Conservation (phyloP, 306 rosid species). For the Begonia peltatifolia region DNA sequence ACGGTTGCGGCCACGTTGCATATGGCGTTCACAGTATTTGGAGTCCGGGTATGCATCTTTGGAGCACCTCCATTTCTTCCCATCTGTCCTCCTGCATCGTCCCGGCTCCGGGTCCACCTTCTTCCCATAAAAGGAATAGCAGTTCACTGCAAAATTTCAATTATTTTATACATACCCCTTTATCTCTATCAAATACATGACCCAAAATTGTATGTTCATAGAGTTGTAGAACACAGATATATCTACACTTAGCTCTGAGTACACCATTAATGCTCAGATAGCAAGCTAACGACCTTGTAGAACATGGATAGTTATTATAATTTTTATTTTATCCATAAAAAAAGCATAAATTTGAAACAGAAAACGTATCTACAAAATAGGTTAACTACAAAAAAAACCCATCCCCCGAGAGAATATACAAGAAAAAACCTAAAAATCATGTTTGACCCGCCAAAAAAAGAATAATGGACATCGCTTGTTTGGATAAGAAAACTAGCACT, state of each 20-base stretch:
- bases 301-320: too few relatives aligned
- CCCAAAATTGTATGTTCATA: background rate
- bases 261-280: background rate
- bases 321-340: too few relatives aligned
- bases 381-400: too few relatives aligned
- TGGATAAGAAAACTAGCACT: too few relatives aligned
- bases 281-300: too few relatives aligned
- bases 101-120: constrained; percentile 93
- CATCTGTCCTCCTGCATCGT: constrained; percentile 84
- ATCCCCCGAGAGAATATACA: too few relatives aligned
- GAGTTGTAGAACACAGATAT: background rate
- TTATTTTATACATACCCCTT: background rate
- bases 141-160: constrained; percentile 34
- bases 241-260: background rate
- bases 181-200: background rate
- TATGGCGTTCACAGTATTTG: constrained; percentile 89
- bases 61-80: constrained; percentile 86
- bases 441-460: too few relatives aligned
- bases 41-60: constrained; percentile 82
- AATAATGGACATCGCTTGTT: too few relatives aligned
- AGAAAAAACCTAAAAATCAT: too few relatives aligned
- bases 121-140: constrained; percentile 66
- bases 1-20: constrained; percentile 92
- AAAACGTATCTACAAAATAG: too few relatives aligned
- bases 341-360: too few relatives aligned